phyloP scores from a whole-genome alignment of 2,329 filamentous ascomycete genomes.

The Aspergillus piperis region DNA sequence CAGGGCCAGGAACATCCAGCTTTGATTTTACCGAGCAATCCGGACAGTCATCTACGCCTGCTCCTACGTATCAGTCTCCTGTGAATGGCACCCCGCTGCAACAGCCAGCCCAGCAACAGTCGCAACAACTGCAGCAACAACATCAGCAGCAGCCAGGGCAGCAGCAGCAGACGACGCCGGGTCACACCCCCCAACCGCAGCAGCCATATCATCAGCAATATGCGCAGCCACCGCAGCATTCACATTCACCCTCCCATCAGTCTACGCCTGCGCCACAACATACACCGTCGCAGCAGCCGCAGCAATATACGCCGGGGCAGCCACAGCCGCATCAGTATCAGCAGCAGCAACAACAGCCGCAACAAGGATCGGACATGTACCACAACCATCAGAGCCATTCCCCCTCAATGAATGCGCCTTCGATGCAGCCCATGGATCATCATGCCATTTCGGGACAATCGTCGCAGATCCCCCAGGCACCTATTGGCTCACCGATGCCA shows the following conservation, averaged over 20 bases:
- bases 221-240: conserved; percentile 18
- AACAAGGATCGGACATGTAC: conserved; percentile 38
- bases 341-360: conserved; percentile 31
- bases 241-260: conserved; percentile 26
- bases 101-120: conserved; percentile 28
- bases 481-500: conserved; percentile 56
- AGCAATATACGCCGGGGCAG: conserved; percentile 28
- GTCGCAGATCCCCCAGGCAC: conserved; percentile 40
- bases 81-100: conserved; percentile 41
- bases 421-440: conserved; percentile 24
- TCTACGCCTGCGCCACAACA: conserved; percentile 29
- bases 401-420: conserved; percentile 22
- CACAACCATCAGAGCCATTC: conserved; percentile 27
- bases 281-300: conserved; percentile 42
- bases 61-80: conserved; percentile 47
- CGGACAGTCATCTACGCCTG: conserved; percentile 38
- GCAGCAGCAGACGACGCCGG: conserved; percentile 15
- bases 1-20: conserved; percentile 17
- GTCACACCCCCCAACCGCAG: conserved; percentile 7
- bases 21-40: conserved; percentile 25
- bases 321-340: conserved; percentile 32
- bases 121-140: conserved; percentile 20
- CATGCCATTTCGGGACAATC: conserved; percentile 29
- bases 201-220: conserved; percentile 15
- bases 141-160: conserved; percentile 22